A percentile compares a stretch with the other conserved stretches of the same genome.
phyloP scores from a whole-genome alignment of 805 yeast species.

The Yamadazyma akitaensis region DNA sequence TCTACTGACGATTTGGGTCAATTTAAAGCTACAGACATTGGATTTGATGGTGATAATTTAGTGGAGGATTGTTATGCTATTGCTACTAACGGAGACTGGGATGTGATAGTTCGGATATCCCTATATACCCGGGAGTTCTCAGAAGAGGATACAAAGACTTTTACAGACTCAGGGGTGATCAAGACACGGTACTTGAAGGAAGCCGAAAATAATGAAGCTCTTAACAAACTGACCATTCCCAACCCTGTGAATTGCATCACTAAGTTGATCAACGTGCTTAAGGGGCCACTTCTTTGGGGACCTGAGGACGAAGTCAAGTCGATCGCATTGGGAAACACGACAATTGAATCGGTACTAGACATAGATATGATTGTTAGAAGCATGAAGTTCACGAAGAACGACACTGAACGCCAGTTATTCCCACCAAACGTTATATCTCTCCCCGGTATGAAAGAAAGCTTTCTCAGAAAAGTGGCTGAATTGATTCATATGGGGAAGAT shows the following conservation, averaged over 20 bases:
- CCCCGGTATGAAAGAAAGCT: conserved; percentile 44
- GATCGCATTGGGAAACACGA: conserved; percentile 49
- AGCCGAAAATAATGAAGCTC: conserved; percentile 25
- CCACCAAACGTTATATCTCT: conserved; percentile 44
- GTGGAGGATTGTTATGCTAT: conserved; percentile 36
- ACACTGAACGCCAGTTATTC: conserved; percentile 19
- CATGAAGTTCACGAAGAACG: conserved; percentile 42
- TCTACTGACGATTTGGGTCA: conserved; percentile 27
- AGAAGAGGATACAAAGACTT: conserved; percentile 41
- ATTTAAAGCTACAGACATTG: conserved; percentile 13
- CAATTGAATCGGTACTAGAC: conserved; percentile 56
- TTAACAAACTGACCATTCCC: conserved; percentile 41
- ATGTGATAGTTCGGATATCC: conserved; percentile 46
- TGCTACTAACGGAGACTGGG: conserved; percentile 20
- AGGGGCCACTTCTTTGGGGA: conserved; percentile 56
- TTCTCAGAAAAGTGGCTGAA: conserved; percentile 53
- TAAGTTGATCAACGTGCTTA: conserved; percentile 60
- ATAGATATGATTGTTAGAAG: conserved; percentile 47
- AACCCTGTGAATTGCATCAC: conserved; percentile 55
- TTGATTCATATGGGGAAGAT: conserved; percentile 33
- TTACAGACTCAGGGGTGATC: conserved; percentile 49
- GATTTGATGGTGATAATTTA: conserved; percentile 6
- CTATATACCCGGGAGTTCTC: conserved; percentile 44
- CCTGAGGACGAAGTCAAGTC: conserved; percentile 49
- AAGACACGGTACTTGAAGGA: conserved; percentile 46